phyloP scores from a whole-genome alignment of 2,329 filamentous ascomycete species.

The Fusarium devonianum region DNA sequence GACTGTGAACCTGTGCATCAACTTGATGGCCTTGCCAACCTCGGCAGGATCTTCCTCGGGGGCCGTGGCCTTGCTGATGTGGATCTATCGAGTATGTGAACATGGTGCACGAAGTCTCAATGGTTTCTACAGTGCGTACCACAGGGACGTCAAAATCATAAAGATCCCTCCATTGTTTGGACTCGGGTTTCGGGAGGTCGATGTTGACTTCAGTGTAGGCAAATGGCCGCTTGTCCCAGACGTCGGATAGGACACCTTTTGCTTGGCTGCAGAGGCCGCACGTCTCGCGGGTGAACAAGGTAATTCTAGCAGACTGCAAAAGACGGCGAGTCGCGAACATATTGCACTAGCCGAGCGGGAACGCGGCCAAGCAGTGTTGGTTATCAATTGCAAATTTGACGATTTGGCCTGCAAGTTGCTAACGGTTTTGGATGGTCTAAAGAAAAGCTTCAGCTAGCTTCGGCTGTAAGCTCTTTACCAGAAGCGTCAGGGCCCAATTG shows the following conservation, averaged over 20 bases:
- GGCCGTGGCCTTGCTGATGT: conserved; percentile 65
- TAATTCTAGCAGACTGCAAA: conserved; percentile 68
- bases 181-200: conserved; percentile 70
- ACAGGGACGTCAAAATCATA: conserved; percentile 87
- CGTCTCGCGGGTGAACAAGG: conserved; percentile 75
- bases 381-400: too few relatives aligned
- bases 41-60: conserved; percentile 61
- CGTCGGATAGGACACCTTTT: conserved; percentile 70
- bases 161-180: conserved; percentile 71
- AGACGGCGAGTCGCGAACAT: conserved; percentile 63
- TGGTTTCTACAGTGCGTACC: conserved; percentile 55
- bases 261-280: conserved; percentile 76
- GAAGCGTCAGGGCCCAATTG: conserved; percentile 17
- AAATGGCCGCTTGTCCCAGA: conserved; percentile 73
- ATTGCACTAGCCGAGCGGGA: conserved; percentile 5
- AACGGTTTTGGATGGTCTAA: too few relatives aligned
- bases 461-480: too few relatives aligned
- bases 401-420: not conserved
- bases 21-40: conserved; percentile 68
- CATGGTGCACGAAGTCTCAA: not conserved
- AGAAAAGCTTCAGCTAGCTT: conserved; percentile 6
- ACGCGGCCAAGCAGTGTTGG: too few relatives aligned
- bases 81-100: conserved; percentile 55
- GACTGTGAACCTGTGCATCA: conserved; percentile 79
- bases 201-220: conserved; percentile 75